Percentiles rank a stretch among this genome's conserved stretches.
Evolutionary conservation across 306 rosid species (phyloP).

Genomic region (Lablab purpureus): DNA sequence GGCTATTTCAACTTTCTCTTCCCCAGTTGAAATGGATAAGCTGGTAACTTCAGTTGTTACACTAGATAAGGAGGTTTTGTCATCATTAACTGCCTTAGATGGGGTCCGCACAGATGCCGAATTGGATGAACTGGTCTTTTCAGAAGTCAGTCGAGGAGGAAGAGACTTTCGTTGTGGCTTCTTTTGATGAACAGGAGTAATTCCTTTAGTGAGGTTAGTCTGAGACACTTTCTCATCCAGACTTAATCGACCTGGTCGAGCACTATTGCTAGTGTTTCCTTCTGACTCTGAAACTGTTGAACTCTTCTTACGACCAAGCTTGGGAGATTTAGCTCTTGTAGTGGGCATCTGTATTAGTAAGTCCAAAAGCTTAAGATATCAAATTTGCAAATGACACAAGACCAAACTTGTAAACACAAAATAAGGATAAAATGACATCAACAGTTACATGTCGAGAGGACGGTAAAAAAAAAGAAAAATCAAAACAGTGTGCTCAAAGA

Average conservation of each 20-base stretch:
- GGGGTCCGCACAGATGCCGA: slow-evolving; percentile 56
- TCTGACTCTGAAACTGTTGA: slow-evolving; percentile 57
- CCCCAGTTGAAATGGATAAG: slow-evolving; percentile 45
- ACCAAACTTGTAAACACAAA: neutral
- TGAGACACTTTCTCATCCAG: slow-evolving; percentile 72
- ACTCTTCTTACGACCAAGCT: slow-evolving; percentile 91
- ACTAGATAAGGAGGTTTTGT: slow-evolving; percentile 53
- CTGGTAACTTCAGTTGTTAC: slow-evolving; percentile 53
- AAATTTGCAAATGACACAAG: slow-evolving; percentile 20
- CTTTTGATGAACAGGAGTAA: slow-evolving; percentile 57
- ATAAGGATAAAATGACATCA: neutral
- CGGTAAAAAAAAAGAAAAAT: neutral
- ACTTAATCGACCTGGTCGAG: slow-evolving; percentile 66
- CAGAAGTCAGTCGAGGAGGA: slow-evolving; percentile 84
- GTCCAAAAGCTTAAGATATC: slow-evolving; percentile 32
- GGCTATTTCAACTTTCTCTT: slow-evolving; percentile 51
- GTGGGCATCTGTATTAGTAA: slow-evolving; percentile 81
- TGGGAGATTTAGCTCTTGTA: slow-evolving; percentile 98
- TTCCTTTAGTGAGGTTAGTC: slow-evolving; percentile 61
- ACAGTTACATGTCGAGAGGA: slow-evolving; percentile 14
- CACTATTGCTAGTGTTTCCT: slow-evolving; percentile 53
- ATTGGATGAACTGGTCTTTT: slow-evolving; percentile 62
- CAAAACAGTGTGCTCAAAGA: slow-evolving; percentile 25
- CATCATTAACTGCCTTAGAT: slow-evolving; percentile 57
- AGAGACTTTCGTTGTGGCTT: slow-evolving; percentile 93